Base-by-base conservation (phyloP, 257 asterid genomes). In the Ilex aquifolium region DNA sequence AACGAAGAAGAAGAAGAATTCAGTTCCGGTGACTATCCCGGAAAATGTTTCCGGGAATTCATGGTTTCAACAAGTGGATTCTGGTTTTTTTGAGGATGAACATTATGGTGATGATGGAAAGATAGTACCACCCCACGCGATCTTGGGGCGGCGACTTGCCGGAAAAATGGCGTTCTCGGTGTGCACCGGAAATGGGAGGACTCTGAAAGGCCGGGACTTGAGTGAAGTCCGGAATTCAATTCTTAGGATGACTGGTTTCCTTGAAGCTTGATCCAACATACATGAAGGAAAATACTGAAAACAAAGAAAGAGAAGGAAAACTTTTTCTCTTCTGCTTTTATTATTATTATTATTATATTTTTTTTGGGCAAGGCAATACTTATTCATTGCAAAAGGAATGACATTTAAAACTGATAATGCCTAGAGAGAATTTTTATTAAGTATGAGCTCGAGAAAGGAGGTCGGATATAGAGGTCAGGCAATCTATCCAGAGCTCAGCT, bases 11-110 rank as follows among this genome's bases (percentile, higher is more conserved):
- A 62, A 69, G 61, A 61, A n/a, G n/a, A n/a, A n/a, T 10, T 72
- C 91, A 4, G 67, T 57, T 8, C 95, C 95, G 56, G 74, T 84
- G 70, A 83, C 59, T 3, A 86, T 86, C 58, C 95, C 91, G 57
- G 80, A 69, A n/a, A 79, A 79, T 8, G 57, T 57, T 31, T 44
- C 72, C 44, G 64, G 73, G 31, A 64, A 60, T 16, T 46, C 78
- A 31, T 77, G 83, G 81, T 65, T 78, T n/a, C 70, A 70, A 44
- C 67, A 42, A 42, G 58, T 42, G 30, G 85, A 67, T 13, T n/a
- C 72, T 16, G 82, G 64, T 11, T 60, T 51, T 14, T 11, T 67
- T 15, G 14, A 49, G 5, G 66, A 71, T 12, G 61, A 44, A 49
- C 10, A 49, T 36, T 36, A 8, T n/a, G 4, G 10, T 49, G n/a